A percentile compares a stretch with the other conserved stretches of the same genome.
phyloP scores from a whole-genome alignment of 352 stramenopile species.

The Globisporangium megalacanthum region DNA sequence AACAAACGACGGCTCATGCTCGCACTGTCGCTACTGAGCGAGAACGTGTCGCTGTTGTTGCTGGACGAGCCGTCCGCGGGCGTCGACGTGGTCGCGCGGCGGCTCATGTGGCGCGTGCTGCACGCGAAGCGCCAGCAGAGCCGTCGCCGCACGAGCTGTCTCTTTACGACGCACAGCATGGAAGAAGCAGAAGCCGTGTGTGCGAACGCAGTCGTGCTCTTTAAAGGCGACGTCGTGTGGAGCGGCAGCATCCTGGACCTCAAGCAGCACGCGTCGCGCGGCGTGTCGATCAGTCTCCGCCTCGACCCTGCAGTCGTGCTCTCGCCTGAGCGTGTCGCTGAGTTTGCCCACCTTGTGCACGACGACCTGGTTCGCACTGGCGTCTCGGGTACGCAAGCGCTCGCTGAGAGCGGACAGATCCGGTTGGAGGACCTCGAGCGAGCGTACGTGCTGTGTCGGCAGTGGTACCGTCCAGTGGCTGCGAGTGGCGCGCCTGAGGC shows the following conservation, averaged over 20 bases:
- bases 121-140: slow-evolving; percentile 44
- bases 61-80: slow-evolving; percentile 80
- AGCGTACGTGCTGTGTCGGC: slow-evolving; percentile 47
- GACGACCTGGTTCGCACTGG: slow-evolving; percentile 18
- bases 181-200: slow-evolving; percentile 82
- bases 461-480: slow-evolving; percentile 9
- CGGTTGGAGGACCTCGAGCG: slow-evolving; percentile 33
- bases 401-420: slow-evolving; percentile 23
- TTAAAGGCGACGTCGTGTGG: slow-evolving; percentile 70
- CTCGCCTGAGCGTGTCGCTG: slow-evolving; percentile 29
- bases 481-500: neutral
- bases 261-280: slow-evolving; percentile 61
- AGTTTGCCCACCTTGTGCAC: slow-evolving; percentile 39
- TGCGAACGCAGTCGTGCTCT: slow-evolving; percentile 71
- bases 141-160: slow-evolving; percentile 42
- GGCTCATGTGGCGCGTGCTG: slow-evolving; percentile 77
- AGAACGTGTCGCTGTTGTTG: slow-evolving; percentile 58
- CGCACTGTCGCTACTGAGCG: slow-evolving; percentile 59
- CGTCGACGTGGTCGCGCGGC: slow-evolving; percentile 72
- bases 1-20: slow-evolving; percentile 83
- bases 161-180: slow-evolving; percentile 87
- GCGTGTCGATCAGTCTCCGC: slow-evolving; percentile 64
- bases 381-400: slow-evolving; percentile 7
- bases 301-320: slow-evolving; percentile 44
- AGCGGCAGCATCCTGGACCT: slow-evolving; percentile 72